A percentile compares a stretch with the other conserved stretches of the same genome.
phyloP scores from a whole-genome alignment of 2,329 filamentous ascomycete genomes.

The Colletotrichum destructivum region DNA sequence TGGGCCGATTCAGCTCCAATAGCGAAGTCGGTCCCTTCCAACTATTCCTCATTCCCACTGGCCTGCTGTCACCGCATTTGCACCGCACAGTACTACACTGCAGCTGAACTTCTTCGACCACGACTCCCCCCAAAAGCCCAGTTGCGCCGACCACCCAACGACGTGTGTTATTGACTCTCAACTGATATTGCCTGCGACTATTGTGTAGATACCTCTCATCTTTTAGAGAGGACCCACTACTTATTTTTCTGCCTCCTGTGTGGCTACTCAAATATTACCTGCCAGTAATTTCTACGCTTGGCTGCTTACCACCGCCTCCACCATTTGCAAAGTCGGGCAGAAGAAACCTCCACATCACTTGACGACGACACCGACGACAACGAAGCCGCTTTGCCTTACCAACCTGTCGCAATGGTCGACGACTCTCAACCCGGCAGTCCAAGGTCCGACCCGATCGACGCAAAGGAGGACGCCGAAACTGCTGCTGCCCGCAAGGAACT shows the following conservation, averaged over 20 bases:
- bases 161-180: background rate
- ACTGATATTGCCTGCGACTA: background rate
- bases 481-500: slow-evolving; percentile 75
- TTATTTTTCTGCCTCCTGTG: background rate
- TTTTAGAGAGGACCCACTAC: background rate
- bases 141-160: slow-evolving; percentile 5
- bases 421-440: slow-evolving; percentile 60
- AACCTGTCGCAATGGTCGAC: slow-evolving; percentile 58
- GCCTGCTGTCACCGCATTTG: slow-evolving; percentile 35
- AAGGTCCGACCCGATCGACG: slow-evolving; percentile 54
- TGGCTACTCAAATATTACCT: background rate
- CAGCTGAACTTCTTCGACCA: slow-evolving; percentile 15
- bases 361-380: slow-evolving; percentile 15
- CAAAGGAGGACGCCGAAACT: slow-evolving; percentile 74
- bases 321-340: slow-evolving; percentile 26
- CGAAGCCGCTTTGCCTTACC: background rate
- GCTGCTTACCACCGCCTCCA: slow-evolving; percentile 9
- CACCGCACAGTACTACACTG: slow-evolving; percentile 9
- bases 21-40: slow-evolving; percentile 22
- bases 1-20: slow-evolving; percentile 33
- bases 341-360: slow-evolving; percentile 19
- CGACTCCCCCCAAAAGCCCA: slow-evolving; percentile 11
- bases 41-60: slow-evolving; percentile 22
- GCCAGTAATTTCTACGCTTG: slow-evolving; percentile 4
- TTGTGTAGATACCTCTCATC: slow-evolving; percentile 6